These are phyloP conservation scores for Ceraceosorus guamensis DNA, from an alignment of 1,284 basidiomycete species.

Conservation along the genomic window DNA sequence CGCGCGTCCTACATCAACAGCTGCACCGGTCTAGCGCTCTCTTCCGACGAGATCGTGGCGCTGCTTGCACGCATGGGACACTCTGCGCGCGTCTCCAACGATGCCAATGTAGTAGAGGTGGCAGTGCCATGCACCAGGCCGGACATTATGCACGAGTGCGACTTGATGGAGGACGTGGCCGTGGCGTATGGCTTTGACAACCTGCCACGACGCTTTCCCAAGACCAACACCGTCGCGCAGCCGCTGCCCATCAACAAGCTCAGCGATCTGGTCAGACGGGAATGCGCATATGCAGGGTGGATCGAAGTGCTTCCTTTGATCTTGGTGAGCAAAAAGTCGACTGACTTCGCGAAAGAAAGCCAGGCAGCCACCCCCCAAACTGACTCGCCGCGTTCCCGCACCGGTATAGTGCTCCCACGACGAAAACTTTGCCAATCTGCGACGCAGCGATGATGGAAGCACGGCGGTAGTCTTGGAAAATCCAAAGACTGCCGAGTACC, in stretches of 20 bases:
- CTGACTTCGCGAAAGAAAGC: neutral
- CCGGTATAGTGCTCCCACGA: slow-evolving; percentile 97
- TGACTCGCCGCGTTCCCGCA: no score
- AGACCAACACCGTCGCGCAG: slow-evolving; percentile 90
- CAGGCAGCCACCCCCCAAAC: neutral
- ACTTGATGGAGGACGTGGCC: slow-evolving; percentile 95
- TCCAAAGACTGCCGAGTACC: slow-evolving; percentile 94
- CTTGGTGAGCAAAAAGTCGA: slow-evolving; percentile 52
- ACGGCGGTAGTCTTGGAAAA: slow-evolving; percentile 86
- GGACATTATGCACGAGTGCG: slow-evolving; percentile 95
- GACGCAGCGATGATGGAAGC: slow-evolving; percentile 71
- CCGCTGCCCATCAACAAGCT: slow-evolving; percentile 84
- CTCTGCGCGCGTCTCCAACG: slow-evolving; percentile 17
- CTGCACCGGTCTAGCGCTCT: slow-evolving; percentile 76
- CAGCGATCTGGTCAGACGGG: slow-evolving; percentile 75
- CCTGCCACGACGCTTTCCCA: slow-evolving; percentile 80
- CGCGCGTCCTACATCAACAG: slow-evolving; percentile 88
- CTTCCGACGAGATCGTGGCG: slow-evolving; percentile 57
- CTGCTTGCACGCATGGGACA: slow-evolving; percentile 68
- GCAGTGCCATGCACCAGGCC: slow-evolving; percentile 82
- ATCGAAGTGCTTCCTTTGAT: slow-evolving; percentile 89
- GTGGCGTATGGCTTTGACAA: slow-evolving; percentile 98
- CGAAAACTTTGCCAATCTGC: slow-evolving; percentile 91
- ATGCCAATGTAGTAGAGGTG: slow-evolving; percentile 50
- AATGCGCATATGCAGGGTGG: slow-evolving; percentile 94